A percentile compares a stretch with the other conserved stretches of the same genome.
Conservation (phyloP, 805 yeast species). For the Wickerhamiella galacta region DNA sequence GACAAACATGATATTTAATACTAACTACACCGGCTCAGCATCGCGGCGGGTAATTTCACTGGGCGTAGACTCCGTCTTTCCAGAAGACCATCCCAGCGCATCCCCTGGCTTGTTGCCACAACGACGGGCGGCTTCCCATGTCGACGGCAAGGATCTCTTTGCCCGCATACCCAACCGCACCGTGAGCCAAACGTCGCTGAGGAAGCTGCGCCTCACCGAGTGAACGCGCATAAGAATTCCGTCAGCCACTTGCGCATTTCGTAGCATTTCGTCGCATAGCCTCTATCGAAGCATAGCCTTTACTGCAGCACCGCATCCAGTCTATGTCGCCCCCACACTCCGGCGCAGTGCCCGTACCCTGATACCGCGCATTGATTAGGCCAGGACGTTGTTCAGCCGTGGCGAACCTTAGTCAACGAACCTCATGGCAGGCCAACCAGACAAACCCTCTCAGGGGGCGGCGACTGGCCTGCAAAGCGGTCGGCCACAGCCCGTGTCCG, state of each 20-base stretch:
- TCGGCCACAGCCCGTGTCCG: background rate
- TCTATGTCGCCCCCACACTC: too few relatives aligned
- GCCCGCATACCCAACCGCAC: conserved; percentile 9
- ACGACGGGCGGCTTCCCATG: background rate
- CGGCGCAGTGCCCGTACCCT: too few relatives aligned
- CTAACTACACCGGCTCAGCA: conserved; percentile 8
- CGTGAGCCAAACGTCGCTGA: conserved; percentile 9
- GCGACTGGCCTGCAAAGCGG: background rate
- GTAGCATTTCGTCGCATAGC: too few relatives aligned
- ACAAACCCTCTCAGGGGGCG: background rate
- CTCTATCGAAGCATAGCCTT: too few relatives aligned
- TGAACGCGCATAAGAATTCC: too few relatives aligned
- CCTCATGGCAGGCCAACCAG: too few relatives aligned
- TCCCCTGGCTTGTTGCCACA: conserved; percentile 1
- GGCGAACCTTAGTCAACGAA: too few relatives aligned
- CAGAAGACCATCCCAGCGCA: conserved; percentile 1
- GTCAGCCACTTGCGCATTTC: too few relatives aligned
- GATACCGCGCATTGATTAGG: too few relatives aligned
- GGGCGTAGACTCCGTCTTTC: conserved; percentile 12
- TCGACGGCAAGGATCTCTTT: background rate
- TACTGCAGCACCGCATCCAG: too few relatives aligned
- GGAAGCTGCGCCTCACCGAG: conserved; percentile 7
- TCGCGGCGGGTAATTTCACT: conserved; percentile 11
- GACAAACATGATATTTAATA: conserved; percentile 11
- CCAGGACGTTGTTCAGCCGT: too few relatives aligned